A percentile compares a stretch with the other conserved stretches of the same genome.
Conservation (phyloP, 805 yeast genomes). For the Tetrapisispora phaffii region DNA sequence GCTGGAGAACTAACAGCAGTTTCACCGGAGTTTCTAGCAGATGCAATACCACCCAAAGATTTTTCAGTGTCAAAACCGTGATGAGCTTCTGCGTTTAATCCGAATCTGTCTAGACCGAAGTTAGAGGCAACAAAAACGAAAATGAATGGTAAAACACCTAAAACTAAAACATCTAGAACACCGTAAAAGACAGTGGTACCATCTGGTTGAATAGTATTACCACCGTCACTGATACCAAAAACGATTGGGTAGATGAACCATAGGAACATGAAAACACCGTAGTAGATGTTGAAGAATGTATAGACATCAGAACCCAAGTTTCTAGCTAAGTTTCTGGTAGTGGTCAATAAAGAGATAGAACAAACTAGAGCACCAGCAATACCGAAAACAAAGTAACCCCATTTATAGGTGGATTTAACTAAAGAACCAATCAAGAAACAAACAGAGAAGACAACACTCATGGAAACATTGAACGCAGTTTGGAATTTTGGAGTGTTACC, state of each 20-base stretch:
- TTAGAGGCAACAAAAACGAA: slow-evolving; percentile 16
- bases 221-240: slow-evolving; percentile 42
- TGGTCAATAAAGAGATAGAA: slow-evolving; percentile 18
- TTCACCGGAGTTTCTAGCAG: slow-evolving; percentile 39
- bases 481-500: slow-evolving; percentile 21
- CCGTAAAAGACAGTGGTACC: slow-evolving; percentile 53
- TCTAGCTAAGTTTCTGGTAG: slow-evolving; percentile 17
- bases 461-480: slow-evolving; percentile 25
- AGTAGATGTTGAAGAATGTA: slow-evolving; percentile 13
- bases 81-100: slow-evolving; percentile 7
- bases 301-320: slow-evolving; percentile 17
- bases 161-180: slow-evolving; percentile 41
- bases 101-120: slow-evolving; percentile 18
- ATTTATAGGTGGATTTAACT: slow-evolving; percentile 38
- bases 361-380: slow-evolving; percentile 16
- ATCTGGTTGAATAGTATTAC: slow-evolving; percentile 49
- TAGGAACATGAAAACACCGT: slow-evolving; percentile 23
- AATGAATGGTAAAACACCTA: slow-evolving; percentile 27
- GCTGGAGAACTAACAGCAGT: slow-evolving; percentile 24
- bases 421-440: slow-evolving; percentile 37
- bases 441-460: slow-evolving; percentile 35
- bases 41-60: slow-evolving; percentile 8
- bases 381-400: slow-evolving; percentile 43
- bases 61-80: slow-evolving; percentile 5
- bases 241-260: slow-evolving; percentile 34